Evolutionary conservation across 192 early-diverging fungal species (phyloP), one percentile per base, ranked within the genome.

Genomic region (Haplosporangium gracile): DNA sequence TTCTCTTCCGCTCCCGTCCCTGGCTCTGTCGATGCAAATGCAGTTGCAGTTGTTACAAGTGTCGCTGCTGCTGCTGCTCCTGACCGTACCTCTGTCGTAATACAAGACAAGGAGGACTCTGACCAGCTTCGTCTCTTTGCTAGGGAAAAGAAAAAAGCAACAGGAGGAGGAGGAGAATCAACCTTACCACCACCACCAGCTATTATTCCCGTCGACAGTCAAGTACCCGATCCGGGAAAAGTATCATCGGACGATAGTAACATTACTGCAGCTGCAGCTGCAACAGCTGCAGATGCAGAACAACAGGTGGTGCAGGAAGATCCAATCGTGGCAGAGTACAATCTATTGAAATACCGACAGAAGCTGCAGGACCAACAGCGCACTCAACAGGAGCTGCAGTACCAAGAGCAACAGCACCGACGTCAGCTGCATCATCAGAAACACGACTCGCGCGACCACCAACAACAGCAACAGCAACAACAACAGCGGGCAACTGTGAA

Each of bases 321-420:
- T 49, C 84, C 84, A 4, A 77, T 86, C 13, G 70, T 86, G 7
- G 84, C 71, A 8, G 75, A 86, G 34, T 86, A 86, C 53, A 86
- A 70, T 13, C 71, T 74, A 39, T n/a, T 85, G 15, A 70, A 80
- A 40, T 49, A 80, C 24, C 74, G 76, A 10, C 82, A 79, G 63
- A 78, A 65, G 34, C 38, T 55, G 24, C 60, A 78, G 22, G 74
- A 63, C 32, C 53, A 40, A 22, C 38, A 81, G 45, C 78, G 76
- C 15, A 51, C 60, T 4, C 75, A 82, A 47, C 57, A 77, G 26
- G 63, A 75, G 57, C 69, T 78, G 71, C 71, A 74, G 36, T 70
- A 60, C 7, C 74, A 72, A 39, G 69, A 72, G 16, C 74, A 76
- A 55, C 39, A 72, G 51, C 68, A 72, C 43, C 73, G 38, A 68